Base-by-base conservation (phyloP, 2,329 filamentous ascomycete genomes). In the Fusarium sambucinum region DNA sequence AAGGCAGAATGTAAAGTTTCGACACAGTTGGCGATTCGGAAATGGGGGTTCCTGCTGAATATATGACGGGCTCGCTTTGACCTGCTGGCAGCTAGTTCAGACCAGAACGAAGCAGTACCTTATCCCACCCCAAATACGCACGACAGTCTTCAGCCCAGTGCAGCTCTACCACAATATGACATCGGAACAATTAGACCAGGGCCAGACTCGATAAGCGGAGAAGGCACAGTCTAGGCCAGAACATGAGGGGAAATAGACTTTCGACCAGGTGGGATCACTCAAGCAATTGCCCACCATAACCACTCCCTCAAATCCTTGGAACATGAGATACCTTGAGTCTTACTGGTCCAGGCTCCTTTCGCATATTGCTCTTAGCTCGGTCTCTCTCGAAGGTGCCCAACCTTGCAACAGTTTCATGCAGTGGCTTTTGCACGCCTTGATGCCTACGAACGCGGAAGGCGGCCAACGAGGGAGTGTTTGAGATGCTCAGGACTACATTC, bases 201-300 rank as follows among this genome's bases (percentile, higher is more conserved):
- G 51, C 63, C 59, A 55, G 38, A 27, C 61, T 48, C 50, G 59
- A 44, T 48, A 61, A 64, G 57, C 40, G 53, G 54, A 55, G 58
- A 41, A 54, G 46, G 54, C 46, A 61, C 50, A 41, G 50, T 51
- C 62, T 50, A 61, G 47, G 56, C 64, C 41, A 63, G 65, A 48
- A 56, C 56, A 55, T 55, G 59, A 70, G 68, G 71, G 69, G 69
- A 55, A 73, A 71, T 73, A 74, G 30, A 73, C 71, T 73, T 74
- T 73, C 38, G 55, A 62, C 59, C 61, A 69, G 45, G 59, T 57
- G 60, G 58, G 40, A 68, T 59, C 65, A 37, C 55, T 72, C 61
- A 54, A 64, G 35, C 55, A 62, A 57, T 61, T 42, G 61, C 50
- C 50, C 63, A 41, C 57, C 57, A 27, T 16, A 42, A 17, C 40